A percentile compares a stretch with the other conserved stretches of the same genome.
phyloP scores from a whole-genome alignment of 768 basidiomycete species.

The Neoboletus brunneissimus region DNA sequence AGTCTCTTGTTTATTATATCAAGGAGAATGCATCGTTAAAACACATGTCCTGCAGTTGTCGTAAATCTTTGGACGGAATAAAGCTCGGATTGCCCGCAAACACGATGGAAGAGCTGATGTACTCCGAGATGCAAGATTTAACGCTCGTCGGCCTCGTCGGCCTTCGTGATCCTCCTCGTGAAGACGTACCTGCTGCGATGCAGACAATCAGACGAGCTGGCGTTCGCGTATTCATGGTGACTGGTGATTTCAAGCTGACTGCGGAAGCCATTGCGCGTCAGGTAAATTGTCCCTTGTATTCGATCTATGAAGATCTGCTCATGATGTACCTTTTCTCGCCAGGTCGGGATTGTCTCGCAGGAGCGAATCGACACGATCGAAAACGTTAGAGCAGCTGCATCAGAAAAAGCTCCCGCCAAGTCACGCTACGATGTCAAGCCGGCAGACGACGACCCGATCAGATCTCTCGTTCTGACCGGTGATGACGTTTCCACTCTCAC shows the following conservation, averaged over 20 bases:
- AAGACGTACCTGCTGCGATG: conserved; percentile 47
- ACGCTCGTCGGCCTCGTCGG: conserved; percentile 51
- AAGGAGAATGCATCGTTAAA: background rate
- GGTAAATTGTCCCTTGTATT: conserved; percentile 28
- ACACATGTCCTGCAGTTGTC: conserved; percentile 21
- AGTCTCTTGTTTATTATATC: background rate
- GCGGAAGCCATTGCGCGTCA: conserved; percentile 50
- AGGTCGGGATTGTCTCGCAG: conserved; percentile 45
- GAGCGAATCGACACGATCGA: conserved; percentile 36
- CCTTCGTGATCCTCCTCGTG: conserved; percentile 59
- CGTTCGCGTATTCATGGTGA: conserved; percentile 55
- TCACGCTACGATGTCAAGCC: conserved; percentile 34
- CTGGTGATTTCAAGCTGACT: conserved; percentile 54
- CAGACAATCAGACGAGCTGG: conserved; percentile 48
- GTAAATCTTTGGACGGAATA: conserved; percentile 25
- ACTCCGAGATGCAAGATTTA: conserved; percentile 36
- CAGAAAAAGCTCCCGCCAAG: conserved; percentile 14
- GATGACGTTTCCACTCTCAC: conserved; percentile 39
- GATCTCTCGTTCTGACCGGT: conserved; percentile 45
- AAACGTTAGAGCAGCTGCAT: conserved; percentile 19
- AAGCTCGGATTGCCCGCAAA: conserved; percentile 22
- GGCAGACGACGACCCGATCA: conserved; percentile 35
- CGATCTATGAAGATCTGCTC: background rate
- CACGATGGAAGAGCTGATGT: conserved; percentile 39
- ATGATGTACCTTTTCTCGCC: background rate